These are phyloP conservation scores for Prunus dulcis DNA, from an alignment of 306 rosid genomes.

Conservation along the genomic window DNA sequence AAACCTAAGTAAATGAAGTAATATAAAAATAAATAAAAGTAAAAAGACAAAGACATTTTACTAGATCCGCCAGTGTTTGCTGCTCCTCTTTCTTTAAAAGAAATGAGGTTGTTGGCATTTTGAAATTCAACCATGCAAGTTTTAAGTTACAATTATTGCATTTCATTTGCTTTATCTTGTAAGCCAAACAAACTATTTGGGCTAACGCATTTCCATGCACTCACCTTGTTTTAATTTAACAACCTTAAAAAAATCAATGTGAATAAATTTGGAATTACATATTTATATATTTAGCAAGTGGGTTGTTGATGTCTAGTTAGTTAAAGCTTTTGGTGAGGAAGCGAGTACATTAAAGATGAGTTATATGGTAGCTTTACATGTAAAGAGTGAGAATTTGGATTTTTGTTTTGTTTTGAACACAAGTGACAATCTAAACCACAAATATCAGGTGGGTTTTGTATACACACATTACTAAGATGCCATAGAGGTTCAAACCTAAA, in stretches of 20 bases:
- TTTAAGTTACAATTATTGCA: constrained; percentile 18
- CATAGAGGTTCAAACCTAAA: too few relatives aligned
- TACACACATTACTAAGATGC: too few relatives aligned
- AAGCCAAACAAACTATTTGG: constrained; percentile 5
- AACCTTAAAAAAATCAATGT: background rate
- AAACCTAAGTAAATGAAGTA: too few relatives aligned
- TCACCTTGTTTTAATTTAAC: background rate
- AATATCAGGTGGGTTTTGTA: fast-evolving
- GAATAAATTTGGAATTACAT: background rate
- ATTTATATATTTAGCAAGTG: constrained; percentile 2
- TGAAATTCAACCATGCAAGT: background rate
- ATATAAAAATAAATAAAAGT: too few relatives aligned
- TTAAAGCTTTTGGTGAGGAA: background rate
- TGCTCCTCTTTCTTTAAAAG: background rate
- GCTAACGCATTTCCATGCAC: background rate
- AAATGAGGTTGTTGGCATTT: background rate
- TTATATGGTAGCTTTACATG: too few relatives aligned
- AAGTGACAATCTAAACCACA: too few relatives aligned
- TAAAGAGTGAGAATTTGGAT: background rate
- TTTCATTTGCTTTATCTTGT: constrained; percentile 9
- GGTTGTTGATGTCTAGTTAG: constrained; percentile 10
- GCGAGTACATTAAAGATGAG: too few relatives aligned
- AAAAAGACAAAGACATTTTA: too few relatives aligned
- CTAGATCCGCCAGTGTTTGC: too few relatives aligned
- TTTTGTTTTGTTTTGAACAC: background rate